phyloP scores from a whole-genome alignment of 176 grass and related monocot species.

The Melocanna baccifera region DNA sequence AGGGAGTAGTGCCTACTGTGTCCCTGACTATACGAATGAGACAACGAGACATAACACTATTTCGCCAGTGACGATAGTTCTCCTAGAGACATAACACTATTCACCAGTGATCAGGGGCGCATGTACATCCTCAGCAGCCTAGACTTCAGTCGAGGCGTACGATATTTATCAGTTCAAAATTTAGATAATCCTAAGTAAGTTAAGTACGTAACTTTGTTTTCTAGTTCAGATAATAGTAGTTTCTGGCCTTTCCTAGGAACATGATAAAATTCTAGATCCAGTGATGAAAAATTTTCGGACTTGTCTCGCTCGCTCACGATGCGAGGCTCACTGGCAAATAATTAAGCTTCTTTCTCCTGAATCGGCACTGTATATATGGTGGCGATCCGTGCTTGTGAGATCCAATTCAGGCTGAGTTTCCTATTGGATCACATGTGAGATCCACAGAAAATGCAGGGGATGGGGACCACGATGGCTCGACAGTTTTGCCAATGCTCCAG shows the following conservation, averaged over 20 bases:
- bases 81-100: not conserved
- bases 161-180: too few relatives aligned
- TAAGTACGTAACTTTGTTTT: too few relatives aligned
- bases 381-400: not conserved
- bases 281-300: not conserved
- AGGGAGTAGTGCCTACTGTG: not conserved
- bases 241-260: too few relatives aligned
- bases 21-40: not conserved
- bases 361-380: not conserved
- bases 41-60: not conserved
- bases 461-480: not conserved
- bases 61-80: not conserved
- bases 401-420: not conserved
- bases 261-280: too few relatives aligned
- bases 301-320: not conserved
- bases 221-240: too few relatives aligned
- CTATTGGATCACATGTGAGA: conserved; percentile 1
- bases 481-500: not conserved
- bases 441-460: not conserved
- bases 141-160: too few relatives aligned
- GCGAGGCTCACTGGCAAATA: not conserved
- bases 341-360: not conserved
- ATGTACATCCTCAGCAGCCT: too few relatives aligned
- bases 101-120: not conserved
- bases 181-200: too few relatives aligned